Base-by-base conservation (phyloP, 441 rosid species). In the Bruguiera hainesii region DNA sequence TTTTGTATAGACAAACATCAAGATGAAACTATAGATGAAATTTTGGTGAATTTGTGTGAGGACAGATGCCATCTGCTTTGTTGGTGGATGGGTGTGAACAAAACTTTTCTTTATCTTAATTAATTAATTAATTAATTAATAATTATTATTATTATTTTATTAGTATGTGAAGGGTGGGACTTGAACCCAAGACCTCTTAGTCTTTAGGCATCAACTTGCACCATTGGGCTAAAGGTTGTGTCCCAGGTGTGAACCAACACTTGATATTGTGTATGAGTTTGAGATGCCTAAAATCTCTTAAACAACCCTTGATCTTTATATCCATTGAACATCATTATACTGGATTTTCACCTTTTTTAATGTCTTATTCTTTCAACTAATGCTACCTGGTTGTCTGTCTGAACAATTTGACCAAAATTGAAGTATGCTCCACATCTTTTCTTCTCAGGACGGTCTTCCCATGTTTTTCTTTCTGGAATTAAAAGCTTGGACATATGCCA, bases 401-500 rank as follows among this genome's bases (percentile, higher is more conserved):
- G 1, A 30, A 15, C 7, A 42, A 23, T 49, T 37, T 33, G 25
- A 29, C 49, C 37, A 28, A 8, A 16, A 56, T 60, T 60, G 37
- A 13, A 39, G 59, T 11, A 33, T 46, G 6, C 20, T 58, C 13
- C 0, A 1, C 16, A 42, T 42, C 16, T 11, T 42, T 42, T 42
- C 48, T 11, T 42, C 48, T 42, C 18, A 11, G 48, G 18, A 42
- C 13, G 48, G 16, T 58, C 0, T 50, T 52, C 29, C 31, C 20
- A 28, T n/a, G 23, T 28, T 16, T n/a, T 72, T 65, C 29, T 50
- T 35, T 62, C 57, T 50, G 30, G 56, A 39, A 48, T 18, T n/a
- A 31, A 64, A 50, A 49, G 37, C 28, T 46, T 53, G 10, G 48
- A 10, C 33, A 7, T 55, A 7, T 25, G 37, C 9, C 37, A 21